phyloP scores from a whole-genome alignment of 164 flowering plant genomes.

The Buxus sempervirens region DNA sequence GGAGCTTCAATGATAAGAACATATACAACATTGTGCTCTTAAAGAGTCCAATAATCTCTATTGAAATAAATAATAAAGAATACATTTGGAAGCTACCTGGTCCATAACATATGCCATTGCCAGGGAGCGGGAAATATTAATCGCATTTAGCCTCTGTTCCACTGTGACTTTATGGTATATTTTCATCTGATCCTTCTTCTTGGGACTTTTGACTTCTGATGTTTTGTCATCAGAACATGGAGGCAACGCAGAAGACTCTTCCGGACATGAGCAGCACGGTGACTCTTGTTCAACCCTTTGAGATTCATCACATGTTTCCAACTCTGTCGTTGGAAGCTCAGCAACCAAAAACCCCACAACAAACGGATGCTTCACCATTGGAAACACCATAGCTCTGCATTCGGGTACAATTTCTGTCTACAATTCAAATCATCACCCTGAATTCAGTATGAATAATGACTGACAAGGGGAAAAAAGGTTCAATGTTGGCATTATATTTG shows the following conservation, averaged over 20 bases:
- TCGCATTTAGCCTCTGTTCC: constrained; percentile 69
- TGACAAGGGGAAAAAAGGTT: background rate
- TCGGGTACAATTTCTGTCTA: constrained; percentile 71
- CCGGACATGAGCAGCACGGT: constrained; percentile 24
- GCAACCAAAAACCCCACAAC: constrained; percentile 95
- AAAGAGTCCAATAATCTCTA: background rate
- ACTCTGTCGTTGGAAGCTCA: constrained; percentile 56
- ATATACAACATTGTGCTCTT: background rate
- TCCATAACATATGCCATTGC: constrained; percentile 98
- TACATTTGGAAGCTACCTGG: constrained; percentile 52
- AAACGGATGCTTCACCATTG: constrained; percentile 92
- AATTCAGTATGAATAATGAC: background rate
- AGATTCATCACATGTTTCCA: constrained; percentile 4
- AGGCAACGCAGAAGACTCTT: constrained; percentile 39
- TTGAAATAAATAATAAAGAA: background rate
- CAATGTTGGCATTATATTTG: background rate
- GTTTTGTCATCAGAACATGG: constrained; percentile 22
- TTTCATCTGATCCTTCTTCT: constrained; percentile 31
- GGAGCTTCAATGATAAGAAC: too few species aligned
- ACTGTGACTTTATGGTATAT: constrained; percentile 36
- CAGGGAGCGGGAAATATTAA: constrained; percentile 64
- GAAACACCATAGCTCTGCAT: constrained; percentile 71
- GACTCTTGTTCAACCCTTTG: constrained; percentile 27
- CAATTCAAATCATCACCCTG: constrained; percentile 15
- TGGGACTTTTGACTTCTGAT: constrained; percentile 35